Evolutionary conservation across 2,329 filamentous ascomycete species (phyloP).

Genomic region (Fusarium sp.): DNA sequence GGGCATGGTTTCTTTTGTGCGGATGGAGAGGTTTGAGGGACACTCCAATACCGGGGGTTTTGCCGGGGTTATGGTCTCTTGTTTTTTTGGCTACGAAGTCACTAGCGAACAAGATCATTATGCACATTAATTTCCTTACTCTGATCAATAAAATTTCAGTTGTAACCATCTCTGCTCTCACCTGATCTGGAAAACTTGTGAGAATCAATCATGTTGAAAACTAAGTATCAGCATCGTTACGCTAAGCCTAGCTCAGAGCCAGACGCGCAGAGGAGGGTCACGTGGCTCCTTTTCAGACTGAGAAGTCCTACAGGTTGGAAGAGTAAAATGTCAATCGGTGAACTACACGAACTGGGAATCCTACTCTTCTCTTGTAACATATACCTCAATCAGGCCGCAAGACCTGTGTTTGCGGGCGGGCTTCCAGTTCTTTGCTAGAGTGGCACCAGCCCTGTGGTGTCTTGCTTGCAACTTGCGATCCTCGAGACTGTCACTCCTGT

Average conservation of each 20-base stretch:
- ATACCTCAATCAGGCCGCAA: not conserved
- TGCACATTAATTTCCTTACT: slow-evolving; percentile 40
- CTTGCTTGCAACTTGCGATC: not conserved
- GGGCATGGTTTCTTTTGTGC: slow-evolving; percentile 41
- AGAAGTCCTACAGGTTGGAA: not conserved
- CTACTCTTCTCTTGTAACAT: not conserved
- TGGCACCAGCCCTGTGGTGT: no score
- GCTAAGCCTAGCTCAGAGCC: not conserved
- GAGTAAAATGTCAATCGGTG: not conserved
- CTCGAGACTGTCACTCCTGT: not conserved
- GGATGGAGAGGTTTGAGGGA: slow-evolving; percentile 32
- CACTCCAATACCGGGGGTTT: slow-evolving; percentile 34
- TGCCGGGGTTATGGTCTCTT: slow-evolving; percentile 30
- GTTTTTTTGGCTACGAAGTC: slow-evolving; percentile 49
- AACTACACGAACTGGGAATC: not conserved
- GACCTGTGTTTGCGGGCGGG: not conserved
- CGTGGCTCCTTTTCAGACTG: slow-evolving; percentile 18
- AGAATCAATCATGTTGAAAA: not conserved
- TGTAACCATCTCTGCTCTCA: not conserved
- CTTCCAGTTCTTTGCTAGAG: not conserved
- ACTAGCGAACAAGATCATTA: slow-evolving; percentile 47
- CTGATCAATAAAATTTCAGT: slow-evolving; percentile 34
- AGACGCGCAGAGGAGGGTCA: not conserved
- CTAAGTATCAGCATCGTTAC: not conserved
- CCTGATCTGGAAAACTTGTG: not conserved